Percentiles rank a stretch among this genome's conserved stretches.
Evolutionary conservation across 768 basidiomycete genomes (phyloP).

Genomic region (Suillus cothurnatus): DNA sequence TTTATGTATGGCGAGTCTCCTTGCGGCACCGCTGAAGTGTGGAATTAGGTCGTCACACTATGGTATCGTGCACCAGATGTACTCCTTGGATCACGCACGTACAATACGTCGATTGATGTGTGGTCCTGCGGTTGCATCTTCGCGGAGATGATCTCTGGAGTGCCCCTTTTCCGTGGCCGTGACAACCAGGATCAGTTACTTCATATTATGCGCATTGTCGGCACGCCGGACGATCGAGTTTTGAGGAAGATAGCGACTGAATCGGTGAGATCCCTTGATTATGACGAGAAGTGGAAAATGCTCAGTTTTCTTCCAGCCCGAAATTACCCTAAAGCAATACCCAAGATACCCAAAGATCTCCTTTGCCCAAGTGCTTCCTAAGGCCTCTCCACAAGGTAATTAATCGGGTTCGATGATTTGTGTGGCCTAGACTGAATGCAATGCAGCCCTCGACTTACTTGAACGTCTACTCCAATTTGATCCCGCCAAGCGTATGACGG

Average conservation of each 20-base stretch:
- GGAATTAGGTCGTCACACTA: constrained; percentile 86
- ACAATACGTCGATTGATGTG: constrained; percentile 97
- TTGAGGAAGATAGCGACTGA: constrained; percentile 88
- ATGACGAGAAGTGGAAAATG: constrained; percentile 4
- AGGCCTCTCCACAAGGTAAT: constrained; percentile 81
- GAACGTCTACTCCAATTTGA: constrained; percentile 97
- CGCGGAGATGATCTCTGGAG: constrained; percentile 98
- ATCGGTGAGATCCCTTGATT: constrained; percentile 56
- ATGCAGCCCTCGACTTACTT: constrained; percentile 82
- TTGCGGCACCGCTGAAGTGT: constrained; percentile 11
- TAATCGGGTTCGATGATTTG: neutral
- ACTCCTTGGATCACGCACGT: constrained; percentile 93
- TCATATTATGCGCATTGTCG: constrained; percentile 96
- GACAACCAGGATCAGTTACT: constrained; percentile 98
- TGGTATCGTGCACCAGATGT: constrained; percentile 99
- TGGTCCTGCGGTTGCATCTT: constrained; percentile 99
- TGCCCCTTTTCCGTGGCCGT: constrained; percentile 93
- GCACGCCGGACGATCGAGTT: constrained; percentile 88
- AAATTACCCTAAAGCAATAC: constrained; percentile 81
- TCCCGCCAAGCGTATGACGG: constrained; percentile 87
- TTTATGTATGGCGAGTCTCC: neutral
- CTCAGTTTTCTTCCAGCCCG: constrained; percentile 55
- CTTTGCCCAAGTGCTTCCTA: constrained; percentile 78
- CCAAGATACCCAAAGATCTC: constrained; percentile 86
- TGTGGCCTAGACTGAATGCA: constrained; percentile 8